Evolutionary conservation across 148 eudicot species (phyloP).

Genomic region (Silene uniflora): DNA sequence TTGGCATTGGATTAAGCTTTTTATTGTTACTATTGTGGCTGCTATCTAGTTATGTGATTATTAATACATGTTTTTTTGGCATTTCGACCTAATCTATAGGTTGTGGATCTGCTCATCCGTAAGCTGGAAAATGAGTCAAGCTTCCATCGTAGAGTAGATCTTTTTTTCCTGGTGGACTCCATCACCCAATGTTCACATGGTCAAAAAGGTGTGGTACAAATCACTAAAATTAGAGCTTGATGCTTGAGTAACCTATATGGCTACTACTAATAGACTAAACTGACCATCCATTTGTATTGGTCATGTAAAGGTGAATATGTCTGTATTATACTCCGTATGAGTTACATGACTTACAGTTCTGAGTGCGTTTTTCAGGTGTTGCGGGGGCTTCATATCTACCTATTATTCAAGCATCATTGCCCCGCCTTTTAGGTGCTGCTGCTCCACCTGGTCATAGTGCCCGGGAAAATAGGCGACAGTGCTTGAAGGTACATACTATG

Average conservation of each 20-base stretch:
- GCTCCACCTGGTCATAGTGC: conserved; percentile 81
- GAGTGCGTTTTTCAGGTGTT: conserved; percentile 41
- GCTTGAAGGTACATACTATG: conserved; percentile 58
- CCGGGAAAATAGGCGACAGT: conserved; percentile 88
- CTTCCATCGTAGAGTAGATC: conserved; percentile 82
- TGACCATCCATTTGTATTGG: neutral
- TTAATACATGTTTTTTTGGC: neutral
- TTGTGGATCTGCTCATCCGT: conserved; percentile 79
- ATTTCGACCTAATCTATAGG: conserved; percentile 36
- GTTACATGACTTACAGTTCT: conserved; percentile 6
- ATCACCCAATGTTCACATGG: conserved; percentile 91
- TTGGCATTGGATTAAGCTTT: neutral
- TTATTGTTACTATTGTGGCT: neutral
- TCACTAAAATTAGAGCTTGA: neutral
- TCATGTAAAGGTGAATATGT: neutral
- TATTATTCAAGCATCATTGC: conserved; percentile 71
- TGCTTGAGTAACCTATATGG: neutral
- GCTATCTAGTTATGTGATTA: neutral
- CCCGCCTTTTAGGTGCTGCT: conserved; percentile 84
- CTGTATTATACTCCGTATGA: too few relatives aligned
- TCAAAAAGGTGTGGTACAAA: conserved; percentile 59
- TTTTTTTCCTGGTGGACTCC: conserved; percentile 92
- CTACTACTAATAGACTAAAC: neutral
- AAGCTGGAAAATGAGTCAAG: conserved; percentile 80
- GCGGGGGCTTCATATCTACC: conserved; percentile 92